Percentiles rank a stretch among this genome's conserved stretches.
Conservation (phyloP, 768 basidiomycete species). For the Tulasnella sp. region DNA sequence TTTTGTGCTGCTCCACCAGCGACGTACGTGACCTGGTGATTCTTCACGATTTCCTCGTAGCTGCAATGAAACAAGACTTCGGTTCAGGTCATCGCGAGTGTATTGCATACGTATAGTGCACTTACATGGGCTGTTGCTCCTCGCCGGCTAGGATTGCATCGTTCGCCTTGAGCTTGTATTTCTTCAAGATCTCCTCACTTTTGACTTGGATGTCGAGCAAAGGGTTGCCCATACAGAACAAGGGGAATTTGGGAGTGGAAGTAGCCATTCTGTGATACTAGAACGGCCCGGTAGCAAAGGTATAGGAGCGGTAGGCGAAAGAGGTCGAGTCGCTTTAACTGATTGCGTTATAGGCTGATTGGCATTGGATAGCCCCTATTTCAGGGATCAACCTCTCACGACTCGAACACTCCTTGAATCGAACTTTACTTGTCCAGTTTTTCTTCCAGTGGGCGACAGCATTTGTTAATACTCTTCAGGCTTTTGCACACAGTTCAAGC, state of each 20-base stretch:
- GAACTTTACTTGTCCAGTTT: neutral
- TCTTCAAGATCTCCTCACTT: conserved; percentile 73
- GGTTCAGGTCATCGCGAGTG: neutral
- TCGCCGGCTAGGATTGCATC: conserved; percentile 91
- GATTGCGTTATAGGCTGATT: neutral
- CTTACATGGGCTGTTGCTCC: conserved; percentile 80
- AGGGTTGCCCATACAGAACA: conserved; percentile 93
- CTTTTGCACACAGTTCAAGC: neutral
- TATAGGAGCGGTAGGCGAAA: neutral
- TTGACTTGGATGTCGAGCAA: conserved; percentile 92
- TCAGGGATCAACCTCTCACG: too few species aligned
- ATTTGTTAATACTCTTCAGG: too few species aligned
- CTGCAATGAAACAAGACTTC: conserved; percentile 33
- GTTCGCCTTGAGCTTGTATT: conserved; percentile 86
- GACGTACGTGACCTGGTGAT: conserved; percentile 70
- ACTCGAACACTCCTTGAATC: neutral
- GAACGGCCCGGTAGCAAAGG: too few species aligned
- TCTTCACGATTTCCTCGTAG: conserved; percentile 76
- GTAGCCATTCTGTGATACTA: neutral
- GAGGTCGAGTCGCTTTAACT: conserved; percentile 6
- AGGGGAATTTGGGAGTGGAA: conserved; percentile 33
- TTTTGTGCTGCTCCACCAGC: conserved; percentile 98
- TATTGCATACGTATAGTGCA: neutral
- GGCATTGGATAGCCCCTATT: neutral
- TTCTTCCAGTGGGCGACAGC: too few species aligned